phyloP scores from a whole-genome alignment of 129 eudicot species.

The Helichrysum umbraculigerum region DNA sequence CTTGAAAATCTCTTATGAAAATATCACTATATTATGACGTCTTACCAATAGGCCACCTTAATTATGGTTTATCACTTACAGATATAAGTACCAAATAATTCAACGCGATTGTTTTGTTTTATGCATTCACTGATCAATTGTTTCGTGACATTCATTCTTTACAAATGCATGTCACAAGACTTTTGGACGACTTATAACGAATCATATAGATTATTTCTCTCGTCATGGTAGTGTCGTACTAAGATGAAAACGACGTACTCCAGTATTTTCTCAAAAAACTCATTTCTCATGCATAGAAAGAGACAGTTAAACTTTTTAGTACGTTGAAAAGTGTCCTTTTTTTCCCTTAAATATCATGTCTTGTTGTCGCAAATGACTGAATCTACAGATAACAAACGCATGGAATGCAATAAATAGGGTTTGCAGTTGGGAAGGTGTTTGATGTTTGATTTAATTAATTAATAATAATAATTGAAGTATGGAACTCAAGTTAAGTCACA shows the following conservation, averaged over 20 bases:
- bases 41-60: too few relatives aligned
- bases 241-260: not conserved
- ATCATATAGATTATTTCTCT: too few relatives aligned
- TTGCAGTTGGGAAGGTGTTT: not conserved
- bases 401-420: not conserved
- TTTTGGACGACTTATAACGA: too few relatives aligned
- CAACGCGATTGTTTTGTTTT: too few relatives aligned
- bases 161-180: too few relatives aligned
- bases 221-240: not conserved
- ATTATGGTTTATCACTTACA: too few relatives aligned
- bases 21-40: too few relatives aligned
- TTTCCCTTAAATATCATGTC: not conserved
- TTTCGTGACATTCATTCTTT: too few relatives aligned
- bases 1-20: too few relatives aligned
- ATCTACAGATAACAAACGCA: not conserved
- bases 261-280: not conserved
- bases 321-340: not conserved
- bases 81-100: too few relatives aligned
- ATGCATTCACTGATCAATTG: too few relatives aligned
- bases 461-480: too few relatives aligned
- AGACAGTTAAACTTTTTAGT: not conserved
- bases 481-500: not conserved
- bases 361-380: not conserved
- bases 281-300: not conserved
- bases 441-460: not conserved